phyloP scores from a whole-genome alignment of 2,329 filamentous ascomycete species.

The Nothophoma quercina region DNA sequence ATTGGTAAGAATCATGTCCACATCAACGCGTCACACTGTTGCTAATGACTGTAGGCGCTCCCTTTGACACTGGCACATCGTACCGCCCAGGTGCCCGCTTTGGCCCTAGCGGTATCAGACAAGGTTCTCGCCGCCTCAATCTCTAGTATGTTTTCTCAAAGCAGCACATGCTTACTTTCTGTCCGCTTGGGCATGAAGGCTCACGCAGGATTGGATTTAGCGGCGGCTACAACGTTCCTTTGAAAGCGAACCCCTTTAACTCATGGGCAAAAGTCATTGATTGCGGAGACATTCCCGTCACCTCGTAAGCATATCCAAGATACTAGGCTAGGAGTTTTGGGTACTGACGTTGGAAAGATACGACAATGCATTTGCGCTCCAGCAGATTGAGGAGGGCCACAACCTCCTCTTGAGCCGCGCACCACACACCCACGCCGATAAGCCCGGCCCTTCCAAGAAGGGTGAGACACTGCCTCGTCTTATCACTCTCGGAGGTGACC shows the following conservation, averaged over 20 bases:
- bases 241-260: slow-evolving; percentile 81
- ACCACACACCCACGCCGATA: slow-evolving; percentile 72
- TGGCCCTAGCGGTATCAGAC: slow-evolving; percentile 82
- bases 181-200: slow-evolving; percentile 49
- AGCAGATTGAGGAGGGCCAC: slow-evolving; percentile 87
- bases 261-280: slow-evolving; percentile 82
- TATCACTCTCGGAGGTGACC: slow-evolving; percentile 72
- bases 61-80: slow-evolving; percentile 86
- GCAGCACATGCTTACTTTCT: slow-evolving; percentile 51
- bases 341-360: slow-evolving; percentile 60
- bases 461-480: slow-evolving; percentile 80
- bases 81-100: slow-evolving; percentile 86
- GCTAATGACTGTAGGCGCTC: slow-evolving; percentile 64
- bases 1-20: slow-evolving; percentile 49
- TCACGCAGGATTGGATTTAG: slow-evolving; percentile 65
- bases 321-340: not conserved
- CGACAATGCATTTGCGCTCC: slow-evolving; percentile 81
- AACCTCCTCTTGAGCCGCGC: slow-evolving; percentile 74
- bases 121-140: slow-evolving; percentile 85
- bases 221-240: slow-evolving; percentile 85
- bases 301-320: slow-evolving; percentile 67
- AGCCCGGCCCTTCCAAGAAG: slow-evolving; percentile 72
- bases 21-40: no score
- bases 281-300: slow-evolving; percentile 85
- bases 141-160: slow-evolving; percentile 72